These are phyloP conservation scores for Galeopsis tetrahit DNA, from an alignment of 257 asterid genomes.

Conservation along the genomic window DNA sequence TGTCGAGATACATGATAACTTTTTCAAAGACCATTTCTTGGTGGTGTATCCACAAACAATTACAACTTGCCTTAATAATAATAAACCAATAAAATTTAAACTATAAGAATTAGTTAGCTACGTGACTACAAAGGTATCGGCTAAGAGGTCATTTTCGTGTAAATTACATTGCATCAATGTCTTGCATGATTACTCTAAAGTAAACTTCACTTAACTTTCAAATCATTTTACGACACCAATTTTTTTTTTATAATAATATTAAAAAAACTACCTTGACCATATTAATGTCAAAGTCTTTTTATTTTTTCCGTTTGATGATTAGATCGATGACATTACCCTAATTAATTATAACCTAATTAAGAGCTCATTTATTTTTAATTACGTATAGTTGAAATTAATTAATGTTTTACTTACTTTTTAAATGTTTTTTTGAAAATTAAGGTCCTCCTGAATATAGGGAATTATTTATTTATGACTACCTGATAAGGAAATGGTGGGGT, in stretches of 20 bases:
- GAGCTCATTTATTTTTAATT: no score
- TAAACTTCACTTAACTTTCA: conserved; percentile 33
- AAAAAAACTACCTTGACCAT: conserved; percentile 14
- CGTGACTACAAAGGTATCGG: conserved; percentile 39
- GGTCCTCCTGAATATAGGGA: background rate
- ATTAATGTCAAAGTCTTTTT: conserved; percentile 27
- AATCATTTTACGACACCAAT: conserved; percentile 34
- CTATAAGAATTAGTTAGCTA: conserved; percentile 18
- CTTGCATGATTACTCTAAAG: conserved; percentile 17
- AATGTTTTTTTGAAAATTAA: background rate
- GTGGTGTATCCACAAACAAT: background rate
- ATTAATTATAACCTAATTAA: no score
- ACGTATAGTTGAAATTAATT: no score
- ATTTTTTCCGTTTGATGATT: no score
- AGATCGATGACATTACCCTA: background rate
- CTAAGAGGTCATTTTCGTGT: conserved; percentile 37
- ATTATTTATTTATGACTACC: background rate
- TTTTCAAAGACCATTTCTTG: conserved; percentile 10
- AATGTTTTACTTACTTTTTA: no score
- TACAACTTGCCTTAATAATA: conserved; percentile 31
- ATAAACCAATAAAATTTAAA: conserved; percentile 2
- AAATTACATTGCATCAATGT: conserved; percentile 36
- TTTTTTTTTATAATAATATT: conserved; percentile 28
- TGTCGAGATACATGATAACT: no score
- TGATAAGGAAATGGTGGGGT: conserved; percentile 16